Conservation (phyloP, 202 grass and related monocot genomes). For the Schoenoplectus triqueter region DNA sequence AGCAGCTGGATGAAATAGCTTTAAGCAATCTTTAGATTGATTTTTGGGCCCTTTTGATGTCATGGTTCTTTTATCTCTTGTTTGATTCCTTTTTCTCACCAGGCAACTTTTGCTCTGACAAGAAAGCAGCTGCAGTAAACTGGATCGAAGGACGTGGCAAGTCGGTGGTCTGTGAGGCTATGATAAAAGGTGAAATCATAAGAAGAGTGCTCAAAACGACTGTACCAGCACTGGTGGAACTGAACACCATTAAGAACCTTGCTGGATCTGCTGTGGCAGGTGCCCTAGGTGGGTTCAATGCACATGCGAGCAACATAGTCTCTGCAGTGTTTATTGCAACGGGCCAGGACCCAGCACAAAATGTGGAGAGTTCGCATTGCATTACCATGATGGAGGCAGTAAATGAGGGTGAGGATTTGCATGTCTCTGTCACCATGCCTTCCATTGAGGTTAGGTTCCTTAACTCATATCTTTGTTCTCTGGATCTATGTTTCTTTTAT, state of each 20-base stretch:
- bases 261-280: conserved; percentile 50
- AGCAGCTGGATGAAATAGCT: background rate
- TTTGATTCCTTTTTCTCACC: background rate
- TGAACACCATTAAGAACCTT: conserved; percentile 51
- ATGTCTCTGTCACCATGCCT: conserved; percentile 52
- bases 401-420: conserved; percentile 45
- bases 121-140: conserved; percentile 75
- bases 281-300: conserved; percentile 51
- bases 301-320: conserved; percentile 54
- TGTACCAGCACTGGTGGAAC: conserved; percentile 48
- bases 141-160: conserved; percentile 88
- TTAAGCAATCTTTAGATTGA: too few relatives aligned
- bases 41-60: background rate
- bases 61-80: background rate
- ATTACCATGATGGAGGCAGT: conserved; percentile 56
- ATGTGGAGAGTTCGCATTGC: conserved; percentile 52
- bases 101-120: conserved; percentile 76
- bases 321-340: conserved; percentile 51
- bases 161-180: conserved; percentile 81
- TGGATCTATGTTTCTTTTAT: background rate
- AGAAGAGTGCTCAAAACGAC: conserved; percentile 47
- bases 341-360: conserved; percentile 49
- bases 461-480: conserved; percentile 1
- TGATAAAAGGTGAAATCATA: conserved; percentile 59
- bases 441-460: conserved; percentile 27